Conservation (phyloP, 2,329 filamentous ascomycete species). For the Myriosclerotinia duriaeana region DNA sequence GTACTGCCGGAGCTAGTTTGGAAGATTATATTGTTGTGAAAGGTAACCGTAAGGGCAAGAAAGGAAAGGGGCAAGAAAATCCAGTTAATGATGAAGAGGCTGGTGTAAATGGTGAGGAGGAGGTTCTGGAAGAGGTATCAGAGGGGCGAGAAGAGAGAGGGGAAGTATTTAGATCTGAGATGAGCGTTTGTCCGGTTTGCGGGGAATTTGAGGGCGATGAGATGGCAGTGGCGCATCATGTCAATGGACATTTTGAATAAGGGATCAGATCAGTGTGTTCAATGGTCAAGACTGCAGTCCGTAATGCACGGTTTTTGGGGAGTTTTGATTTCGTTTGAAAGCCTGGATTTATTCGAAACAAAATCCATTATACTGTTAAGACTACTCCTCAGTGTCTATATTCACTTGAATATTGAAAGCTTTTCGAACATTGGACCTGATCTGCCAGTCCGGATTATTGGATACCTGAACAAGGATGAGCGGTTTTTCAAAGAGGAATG, state of each 20-base stretch:
- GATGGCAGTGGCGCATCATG: conserved; percentile 37
- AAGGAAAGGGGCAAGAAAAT: conserved; percentile 27
- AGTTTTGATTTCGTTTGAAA: no score
- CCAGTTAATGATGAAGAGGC: conserved; percentile 23
- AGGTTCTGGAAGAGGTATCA: conserved; percentile 17
- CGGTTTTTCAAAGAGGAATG: no score
- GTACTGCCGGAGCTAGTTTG: neutral
- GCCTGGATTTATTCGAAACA: no score
- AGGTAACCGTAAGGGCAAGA: conserved; percentile 19
- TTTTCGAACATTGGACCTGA: no score
- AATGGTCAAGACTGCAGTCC: no score
- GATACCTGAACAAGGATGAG: no score
- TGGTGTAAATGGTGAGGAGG: no score
- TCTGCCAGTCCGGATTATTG: no score
- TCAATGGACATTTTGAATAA: conserved; percentile 36
- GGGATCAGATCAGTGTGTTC: neutral
- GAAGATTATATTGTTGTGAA: conserved; percentile 19
- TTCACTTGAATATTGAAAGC: no score
- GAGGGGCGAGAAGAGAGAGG: neutral
- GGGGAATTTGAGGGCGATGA: conserved; percentile 39
- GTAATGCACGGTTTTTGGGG: no score
- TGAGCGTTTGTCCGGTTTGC: conserved; percentile 36
- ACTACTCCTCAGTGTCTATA: no score
- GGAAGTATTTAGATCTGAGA: neutral
- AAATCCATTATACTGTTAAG: no score